Base-by-base conservation (phyloP, 1,284 basidiomycete species). In the Leccinum pallidistipes region DNA sequence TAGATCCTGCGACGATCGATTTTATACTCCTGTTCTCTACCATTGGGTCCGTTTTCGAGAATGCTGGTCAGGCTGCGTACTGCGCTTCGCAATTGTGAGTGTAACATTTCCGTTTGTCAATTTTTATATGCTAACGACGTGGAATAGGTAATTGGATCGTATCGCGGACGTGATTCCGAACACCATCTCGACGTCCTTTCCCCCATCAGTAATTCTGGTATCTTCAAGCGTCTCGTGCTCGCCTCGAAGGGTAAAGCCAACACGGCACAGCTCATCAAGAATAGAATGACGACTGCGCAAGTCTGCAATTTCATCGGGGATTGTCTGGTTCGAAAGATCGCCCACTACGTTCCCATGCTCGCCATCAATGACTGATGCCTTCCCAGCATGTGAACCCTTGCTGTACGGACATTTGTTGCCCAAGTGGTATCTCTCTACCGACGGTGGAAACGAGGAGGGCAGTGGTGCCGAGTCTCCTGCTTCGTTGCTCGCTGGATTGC, bases 1-100 rank as follows among this genome's bases (percentile, higher is more conserved):
- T 73, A 4, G 61, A 74, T 57, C 65, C 66, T n/a, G 63, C 58
- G 3, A 60, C 56, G n/a, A 61, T 76, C n/a, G 74, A 74, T 34
- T 74, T 76, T 54, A 55, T 75, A 1, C 34, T 74, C 7, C 59
- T 75, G 38, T 74, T 74, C 64, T 76, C 73, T 1, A 75, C 74
- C 0, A 70, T 71, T 21, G 69, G 72, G 14, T 71, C 71, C 9
- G 66, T 74, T 51, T 74, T 74, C 24, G 73, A 74, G 1, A 76
- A 76, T 55, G 72, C 74, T 3, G 74, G 73, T 14, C 73, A 74
- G 62, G 72, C 74, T 6, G 66, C 73, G 14, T 76, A 74, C 52
- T 71, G 69, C 21, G 71, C 70, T 27, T 66, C 73, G 2, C 70
- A 74, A 61, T 47, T 74, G 68, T 71, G 31, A 63, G 68, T 16